Percentiles rank a stretch among this genome's conserved stretches.
Evolutionary conservation across 768 basidiomycete genomes (phyloP).

Genomic region (Epithele typhae): DNA sequence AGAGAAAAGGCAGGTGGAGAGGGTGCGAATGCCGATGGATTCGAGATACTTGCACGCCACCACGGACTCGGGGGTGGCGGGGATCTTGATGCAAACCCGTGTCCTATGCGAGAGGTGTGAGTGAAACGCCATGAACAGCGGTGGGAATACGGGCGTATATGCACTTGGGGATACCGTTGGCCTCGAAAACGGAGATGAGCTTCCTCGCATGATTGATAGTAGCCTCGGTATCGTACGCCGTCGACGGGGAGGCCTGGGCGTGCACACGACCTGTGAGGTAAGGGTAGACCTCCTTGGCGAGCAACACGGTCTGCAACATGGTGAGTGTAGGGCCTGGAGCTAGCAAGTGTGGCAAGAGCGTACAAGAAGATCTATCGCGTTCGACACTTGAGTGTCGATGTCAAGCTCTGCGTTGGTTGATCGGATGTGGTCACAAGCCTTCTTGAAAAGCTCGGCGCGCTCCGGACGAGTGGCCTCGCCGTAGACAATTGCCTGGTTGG

Average conservation of each 20-base stretch:
- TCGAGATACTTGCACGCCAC: slow-evolving; percentile 44
- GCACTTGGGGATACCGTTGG: slow-evolving; percentile 39
- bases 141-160: background rate
- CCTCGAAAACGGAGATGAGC: slow-evolving; percentile 38
- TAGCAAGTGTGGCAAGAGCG: slow-evolving; percentile 1
- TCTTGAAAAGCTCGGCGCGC: slow-evolving; percentile 26
- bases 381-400: slow-evolving; percentile 25
- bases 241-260: slow-evolving; percentile 39
- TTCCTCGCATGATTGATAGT: slow-evolving; percentile 40
- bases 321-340: too few relatives aligned
- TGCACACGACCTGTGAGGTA: slow-evolving; percentile 39
- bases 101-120: slow-evolving; percentile 32
- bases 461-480: slow-evolving; percentile 31
- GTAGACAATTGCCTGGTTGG: slow-evolving; percentile 44
- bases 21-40: slow-evolving; percentile 44
- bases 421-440: slow-evolving; percentile 24
- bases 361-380: slow-evolving; percentile 38
- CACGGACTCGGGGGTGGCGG: slow-evolving; percentile 48
- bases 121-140: background rate
- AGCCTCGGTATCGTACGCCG: slow-evolving; percentile 36
- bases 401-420: slow-evolving; percentile 13
- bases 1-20: slow-evolving; percentile 52
- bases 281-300: slow-evolving; percentile 41
- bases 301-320: slow-evolving; percentile 35
- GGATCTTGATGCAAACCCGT: slow-evolving; percentile 58